These are phyloP conservation scores for Eucalyptus sp. DNA, from an alignment of 345 rosid genomes.

Conservation along the genomic window DNA sequence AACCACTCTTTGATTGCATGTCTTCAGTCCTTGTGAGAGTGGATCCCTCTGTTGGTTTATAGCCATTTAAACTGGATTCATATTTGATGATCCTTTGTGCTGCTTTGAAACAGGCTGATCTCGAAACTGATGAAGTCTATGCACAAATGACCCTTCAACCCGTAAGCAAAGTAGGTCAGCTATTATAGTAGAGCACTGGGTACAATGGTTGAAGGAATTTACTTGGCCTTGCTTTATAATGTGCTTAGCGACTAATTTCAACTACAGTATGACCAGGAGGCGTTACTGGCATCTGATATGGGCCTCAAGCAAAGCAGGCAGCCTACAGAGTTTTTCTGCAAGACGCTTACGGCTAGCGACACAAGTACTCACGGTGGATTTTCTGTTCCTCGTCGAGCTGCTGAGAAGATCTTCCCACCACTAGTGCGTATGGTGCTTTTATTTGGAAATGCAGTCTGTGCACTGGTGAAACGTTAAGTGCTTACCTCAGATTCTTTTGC, in stretches of 20 bases:
- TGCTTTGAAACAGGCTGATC: conserved; percentile 46
- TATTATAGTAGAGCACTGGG: background rate
- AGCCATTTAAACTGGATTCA: background rate
- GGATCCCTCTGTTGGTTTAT: background rate
- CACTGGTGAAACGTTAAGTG: background rate
- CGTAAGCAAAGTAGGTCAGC: conserved; percentile 62
- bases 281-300: conserved; percentile 70
- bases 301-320: conserved; percentile 72
- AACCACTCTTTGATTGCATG: background rate
- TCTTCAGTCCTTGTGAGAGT: background rate
- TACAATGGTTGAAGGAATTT: background rate
- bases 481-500: background rate
- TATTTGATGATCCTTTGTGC: background rate
- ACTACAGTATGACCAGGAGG: conserved; percentile 80
- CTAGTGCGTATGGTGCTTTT: conserved; percentile 34
- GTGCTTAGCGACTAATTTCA: background rate
- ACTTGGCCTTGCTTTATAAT: background rate
- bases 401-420: conserved; percentile 93
- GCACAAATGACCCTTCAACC: conserved; percentile 85
- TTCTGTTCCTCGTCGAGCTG: conserved; percentile 95
- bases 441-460: background rate
- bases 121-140: conserved; percentile 69
- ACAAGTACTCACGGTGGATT: conserved; percentile 98
- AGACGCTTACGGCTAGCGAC: conserved; percentile 94
- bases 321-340: conserved; percentile 93